Evolutionary conservation across 2,329 filamentous ascomycete genomes (phyloP).

Genomic region (Pseudogymnoascus sp.): DNA sequence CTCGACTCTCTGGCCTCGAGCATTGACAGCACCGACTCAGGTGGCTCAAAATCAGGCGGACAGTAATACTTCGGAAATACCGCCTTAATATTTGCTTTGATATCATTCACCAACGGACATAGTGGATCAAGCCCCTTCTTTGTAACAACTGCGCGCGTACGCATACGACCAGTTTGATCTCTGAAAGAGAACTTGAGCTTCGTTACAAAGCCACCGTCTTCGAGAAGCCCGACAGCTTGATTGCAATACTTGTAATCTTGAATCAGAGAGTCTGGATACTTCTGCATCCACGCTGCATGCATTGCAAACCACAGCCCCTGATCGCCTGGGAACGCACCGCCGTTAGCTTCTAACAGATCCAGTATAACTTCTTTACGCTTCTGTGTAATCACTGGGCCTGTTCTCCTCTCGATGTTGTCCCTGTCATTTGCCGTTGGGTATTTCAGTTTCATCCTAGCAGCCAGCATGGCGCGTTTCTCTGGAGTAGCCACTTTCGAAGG

Average conservation of each 20-base stretch:
- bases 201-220: conserved; percentile 16
- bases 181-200: conserved; percentile 13
- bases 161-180: conserved; percentile 11
- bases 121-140: conserved; percentile 13
- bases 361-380: conserved; percentile 12
- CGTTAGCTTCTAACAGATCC: conserved; percentile 15
- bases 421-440: not conserved
- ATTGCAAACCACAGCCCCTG: conserved; percentile 24
- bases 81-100: conserved; percentile 18
- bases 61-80: conserved; percentile 21
- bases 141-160: conserved; percentile 16
- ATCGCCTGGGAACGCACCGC: conserved; percentile 23
- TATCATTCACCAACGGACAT: conserved; percentile 9
- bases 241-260: conserved; percentile 21
- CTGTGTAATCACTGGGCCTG: conserved; percentile 7
- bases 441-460: not conserved
- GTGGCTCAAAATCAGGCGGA: conserved; percentile 20
- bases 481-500: conserved; percentile 1
- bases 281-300: conserved; percentile 21
- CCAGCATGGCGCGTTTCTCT: not conserved
- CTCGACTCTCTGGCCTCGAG: conserved; percentile 13
- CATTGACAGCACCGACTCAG: conserved; percentile 15
- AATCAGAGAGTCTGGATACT: conserved; percentile 13
- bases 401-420: conserved; percentile 5
- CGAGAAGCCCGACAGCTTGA: conserved; percentile 20